Evolutionary conservation across 208 protist species (phyloP).

Genomic region (Histomonas meleagridis): DNA sequence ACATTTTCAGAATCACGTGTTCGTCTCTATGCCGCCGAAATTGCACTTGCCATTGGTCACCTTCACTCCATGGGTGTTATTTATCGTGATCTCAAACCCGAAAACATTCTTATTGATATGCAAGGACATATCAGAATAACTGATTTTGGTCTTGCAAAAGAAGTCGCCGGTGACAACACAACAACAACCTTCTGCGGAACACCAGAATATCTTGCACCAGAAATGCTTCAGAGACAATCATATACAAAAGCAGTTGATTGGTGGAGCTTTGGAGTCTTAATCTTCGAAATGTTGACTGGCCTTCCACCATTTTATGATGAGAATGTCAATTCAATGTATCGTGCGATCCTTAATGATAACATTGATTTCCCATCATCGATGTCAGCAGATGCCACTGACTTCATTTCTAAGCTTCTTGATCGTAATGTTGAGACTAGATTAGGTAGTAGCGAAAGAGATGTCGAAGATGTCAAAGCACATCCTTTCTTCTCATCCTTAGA

Average conservation of each 20-base stretch:
- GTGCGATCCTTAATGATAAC: not conserved
- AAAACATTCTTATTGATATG: slow-evolving; percentile 44
- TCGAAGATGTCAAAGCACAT: slow-evolving; percentile 45
- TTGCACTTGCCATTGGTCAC: slow-evolving; percentile 43
- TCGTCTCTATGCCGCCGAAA: slow-evolving; percentile 48
- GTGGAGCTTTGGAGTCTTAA: not conserved
- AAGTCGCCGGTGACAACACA: not conserved
- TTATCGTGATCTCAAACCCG: slow-evolving; percentile 45
- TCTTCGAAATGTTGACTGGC: slow-evolving; percentile 10
- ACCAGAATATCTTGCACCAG: slow-evolving; percentile 37
- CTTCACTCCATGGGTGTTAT: slow-evolving; percentile 44
- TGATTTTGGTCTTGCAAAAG: slow-evolving; percentile 56
- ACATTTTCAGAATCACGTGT: slow-evolving; percentile 42
- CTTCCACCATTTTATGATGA: slow-evolving; percentile 25
- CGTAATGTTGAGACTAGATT: slow-evolving; percentile 36
- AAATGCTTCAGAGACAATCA: not conserved
- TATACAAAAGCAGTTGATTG: slow-evolving; percentile 23
- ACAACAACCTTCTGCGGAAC: slow-evolving; percentile 36
- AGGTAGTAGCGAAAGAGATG: not conserved
- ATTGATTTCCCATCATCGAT: not conserved
- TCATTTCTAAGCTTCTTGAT: slow-evolving; percentile 28
- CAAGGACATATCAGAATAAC: slow-evolving; percentile 45
- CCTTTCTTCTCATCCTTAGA: slow-evolving; percentile 41
- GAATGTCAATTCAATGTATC: slow-evolving; percentile 33
- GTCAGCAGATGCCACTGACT: not conserved